Base-by-base conservation (phyloP, 2,329 filamentous ascomycete species). In the Apiospora aurea region DNA sequence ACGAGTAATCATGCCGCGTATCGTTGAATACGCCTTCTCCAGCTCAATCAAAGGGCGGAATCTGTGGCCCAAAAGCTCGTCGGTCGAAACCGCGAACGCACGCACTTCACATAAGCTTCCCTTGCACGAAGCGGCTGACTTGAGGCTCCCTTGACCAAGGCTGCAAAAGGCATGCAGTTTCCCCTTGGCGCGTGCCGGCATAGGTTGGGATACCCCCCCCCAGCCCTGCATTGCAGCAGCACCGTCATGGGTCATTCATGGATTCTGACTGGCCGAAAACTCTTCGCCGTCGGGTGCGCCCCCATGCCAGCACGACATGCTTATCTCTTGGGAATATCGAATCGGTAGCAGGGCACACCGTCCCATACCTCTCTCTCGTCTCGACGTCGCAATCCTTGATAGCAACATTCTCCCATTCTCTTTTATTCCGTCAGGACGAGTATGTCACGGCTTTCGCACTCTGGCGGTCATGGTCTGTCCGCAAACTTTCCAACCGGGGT, bases 221-320 rank as follows among this genome's bases (percentile, higher is more conserved):
- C 26, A 21, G 34, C 53, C 53, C 53, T 61, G 53, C 26, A 21
- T 38, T 8, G 29, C 53, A 38, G 53, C 53, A 61, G 53, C 38
- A 29, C 53, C 57, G 57, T 64, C 57, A 64, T 64, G 57, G 41
- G 41, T 64, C 57, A 64, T 64, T 64, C 57, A 64, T 41, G 57
- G 57, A 4, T 21, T 41, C 34, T 64, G 57, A 64, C 29, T 64
- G 57, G 57, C 57, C 34, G 57, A 64, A 41, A 64, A 64, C 57
- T 38, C 57, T 64, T 64, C 34, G 29, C 13, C 29, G 5, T 38
- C 53, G 53, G 53, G 53, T 61, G 57, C 18, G 29, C 57, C 34
- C 57, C 57, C 57, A 64, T 41, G 34, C 6, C 29, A 41, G 21
- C 57, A 64, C 18, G 18, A 11, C 34, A n/a, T 41, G 34, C 34